Conservation (phyloP, 2,329 filamentous ascomycete species). For the Penicillium sp. region DNA sequence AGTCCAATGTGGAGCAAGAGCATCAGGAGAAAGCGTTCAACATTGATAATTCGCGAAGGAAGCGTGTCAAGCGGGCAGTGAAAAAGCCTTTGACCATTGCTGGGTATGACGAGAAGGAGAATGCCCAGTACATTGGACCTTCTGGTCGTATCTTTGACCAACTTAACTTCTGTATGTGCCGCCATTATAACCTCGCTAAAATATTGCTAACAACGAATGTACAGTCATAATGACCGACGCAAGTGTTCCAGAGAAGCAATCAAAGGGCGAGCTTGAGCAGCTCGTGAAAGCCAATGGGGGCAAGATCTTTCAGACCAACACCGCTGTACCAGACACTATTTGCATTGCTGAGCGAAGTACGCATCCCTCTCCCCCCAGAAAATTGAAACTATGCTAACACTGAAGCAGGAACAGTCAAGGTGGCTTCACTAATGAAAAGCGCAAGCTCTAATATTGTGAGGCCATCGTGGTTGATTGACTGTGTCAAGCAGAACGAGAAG, state of each 20-base stretch:
- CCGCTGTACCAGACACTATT: constrained; percentile 60
- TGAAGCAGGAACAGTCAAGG: constrained; percentile 62
- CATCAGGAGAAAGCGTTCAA: constrained; percentile 71
- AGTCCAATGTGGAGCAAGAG: constrained; percentile 66
- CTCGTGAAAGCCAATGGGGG: constrained; percentile 83
- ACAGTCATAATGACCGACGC: constrained; percentile 72
- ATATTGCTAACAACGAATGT: constrained; percentile 1
- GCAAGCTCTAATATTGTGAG: constrained; percentile 70
- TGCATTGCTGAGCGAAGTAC: constrained; percentile 74
- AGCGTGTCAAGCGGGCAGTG: constrained; percentile 55
- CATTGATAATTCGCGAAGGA: constrained; percentile 65
- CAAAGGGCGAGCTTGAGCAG: constrained; percentile 74
- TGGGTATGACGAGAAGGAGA: constrained; percentile 59
- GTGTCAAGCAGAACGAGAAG: constrained; percentile 59
- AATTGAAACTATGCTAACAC: not conserved
- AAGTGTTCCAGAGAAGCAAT: constrained; percentile 65
- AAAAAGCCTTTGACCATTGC: constrained; percentile 72
- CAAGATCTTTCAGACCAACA: constrained; percentile 70
- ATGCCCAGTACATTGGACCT: constrained; percentile 56
- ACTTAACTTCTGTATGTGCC: constrained; percentile 64
- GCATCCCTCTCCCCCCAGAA: not conserved
- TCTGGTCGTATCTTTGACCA: constrained; percentile 69
- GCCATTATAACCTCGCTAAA: not conserved
- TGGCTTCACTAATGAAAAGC: constrained; percentile 74
- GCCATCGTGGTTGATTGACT: constrained; percentile 81